A percentile compares a stretch with the other conserved stretches of the same genome.
Evolutionary conservation across 495 filamentous ascomycete species (phyloP).

Genomic region (Hypoxylon cercidicola): DNA sequence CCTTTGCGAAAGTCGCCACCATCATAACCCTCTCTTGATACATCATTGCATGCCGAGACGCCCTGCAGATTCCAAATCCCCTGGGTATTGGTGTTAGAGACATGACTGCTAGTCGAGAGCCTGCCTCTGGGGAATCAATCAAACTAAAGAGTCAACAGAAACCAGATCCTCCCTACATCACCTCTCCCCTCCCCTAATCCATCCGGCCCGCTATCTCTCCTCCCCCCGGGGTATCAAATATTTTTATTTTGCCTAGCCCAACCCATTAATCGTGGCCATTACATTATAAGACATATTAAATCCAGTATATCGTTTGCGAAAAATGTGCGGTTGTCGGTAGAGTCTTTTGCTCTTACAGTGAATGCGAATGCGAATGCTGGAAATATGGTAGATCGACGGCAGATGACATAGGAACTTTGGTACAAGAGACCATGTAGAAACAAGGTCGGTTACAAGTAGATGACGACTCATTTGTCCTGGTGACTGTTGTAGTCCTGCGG

Average conservation of each 20-base stretch:
- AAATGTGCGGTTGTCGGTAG: neutral
- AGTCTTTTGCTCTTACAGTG: constrained; percentile 8
- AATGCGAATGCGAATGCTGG: constrained; percentile 36
- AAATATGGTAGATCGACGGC: constrained; percentile 23
- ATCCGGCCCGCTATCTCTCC: constrained; percentile 29
- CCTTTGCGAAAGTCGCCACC: neutral
- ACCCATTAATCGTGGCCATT: constrained; percentile 43
- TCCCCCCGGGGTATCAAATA: constrained; percentile 48
- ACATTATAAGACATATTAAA: constrained; percentile 39
- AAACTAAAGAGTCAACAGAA: constrained; percentile 30
- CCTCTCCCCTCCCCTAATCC: constrained; percentile 1
- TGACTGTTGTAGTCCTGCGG: constrained; percentile 55
- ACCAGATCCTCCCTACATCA: constrained; percentile 6
- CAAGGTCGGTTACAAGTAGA: constrained; percentile 7
- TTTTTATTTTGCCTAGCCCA: constrained; percentile 45
- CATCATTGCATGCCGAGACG: constrained; percentile 29
- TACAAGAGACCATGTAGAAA: constrained; percentile 32
- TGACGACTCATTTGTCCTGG: constrained; percentile 20
- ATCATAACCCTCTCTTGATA: constrained; percentile 21
- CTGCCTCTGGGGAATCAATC: constrained; percentile 21
- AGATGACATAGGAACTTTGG: constrained; percentile 31
- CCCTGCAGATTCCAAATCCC: constrained; percentile 26
- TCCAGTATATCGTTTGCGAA: constrained; percentile 23
- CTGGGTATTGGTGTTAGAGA: constrained; percentile 24
- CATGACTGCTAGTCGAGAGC: constrained; percentile 10